phyloP scores from a whole-genome alignment of 2,329 filamentous ascomycete genomes.

The Leptographium lundbergii region DNA sequence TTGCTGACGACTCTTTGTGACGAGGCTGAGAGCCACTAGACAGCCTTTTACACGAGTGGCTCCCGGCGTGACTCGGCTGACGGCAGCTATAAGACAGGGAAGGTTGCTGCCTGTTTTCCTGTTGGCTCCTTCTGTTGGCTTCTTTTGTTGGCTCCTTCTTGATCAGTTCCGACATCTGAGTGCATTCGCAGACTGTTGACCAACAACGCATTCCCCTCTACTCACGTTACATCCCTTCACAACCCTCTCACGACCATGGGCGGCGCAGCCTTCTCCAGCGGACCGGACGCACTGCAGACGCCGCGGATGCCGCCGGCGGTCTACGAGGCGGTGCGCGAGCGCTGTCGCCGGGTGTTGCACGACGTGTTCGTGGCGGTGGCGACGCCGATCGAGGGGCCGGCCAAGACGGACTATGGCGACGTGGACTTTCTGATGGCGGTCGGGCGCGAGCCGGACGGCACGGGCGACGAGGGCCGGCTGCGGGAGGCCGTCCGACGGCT shows the following conservation, averaged over 20 bases:
- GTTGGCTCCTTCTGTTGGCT: neutral
- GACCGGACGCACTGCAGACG: slow-evolving; percentile 35
- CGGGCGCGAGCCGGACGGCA: neutral
- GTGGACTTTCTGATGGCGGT: slow-evolving; percentile 49
- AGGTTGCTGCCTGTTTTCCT: neutral
- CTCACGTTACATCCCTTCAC: neutral
- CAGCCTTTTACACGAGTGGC: neutral
- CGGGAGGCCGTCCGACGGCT: slow-evolving; percentile 18
- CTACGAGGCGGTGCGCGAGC: slow-evolving; percentile 39
- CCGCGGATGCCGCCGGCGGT: slow-evolving; percentile 51
- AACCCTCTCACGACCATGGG: slow-evolving; percentile 40
- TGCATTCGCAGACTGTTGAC: no score
- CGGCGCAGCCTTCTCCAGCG: slow-evolving; percentile 44
- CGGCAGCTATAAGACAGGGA: neutral
- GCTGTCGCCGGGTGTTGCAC: slow-evolving; percentile 32
- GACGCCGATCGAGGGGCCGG: slow-evolving; percentile 55
- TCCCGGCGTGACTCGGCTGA: neutral
- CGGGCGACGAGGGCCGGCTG: neutral
- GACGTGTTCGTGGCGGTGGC: slow-evolving; percentile 41
- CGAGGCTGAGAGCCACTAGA: neutral
- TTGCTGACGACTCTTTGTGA: neutral
- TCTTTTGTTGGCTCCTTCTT: neutral
- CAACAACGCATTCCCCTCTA: no score
- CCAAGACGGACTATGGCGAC: slow-evolving; percentile 57
- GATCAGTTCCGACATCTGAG: neutral